Conservation (phyloP, 805 yeast genomes). For the Trichomonascus vanleenenianus region DNA sequence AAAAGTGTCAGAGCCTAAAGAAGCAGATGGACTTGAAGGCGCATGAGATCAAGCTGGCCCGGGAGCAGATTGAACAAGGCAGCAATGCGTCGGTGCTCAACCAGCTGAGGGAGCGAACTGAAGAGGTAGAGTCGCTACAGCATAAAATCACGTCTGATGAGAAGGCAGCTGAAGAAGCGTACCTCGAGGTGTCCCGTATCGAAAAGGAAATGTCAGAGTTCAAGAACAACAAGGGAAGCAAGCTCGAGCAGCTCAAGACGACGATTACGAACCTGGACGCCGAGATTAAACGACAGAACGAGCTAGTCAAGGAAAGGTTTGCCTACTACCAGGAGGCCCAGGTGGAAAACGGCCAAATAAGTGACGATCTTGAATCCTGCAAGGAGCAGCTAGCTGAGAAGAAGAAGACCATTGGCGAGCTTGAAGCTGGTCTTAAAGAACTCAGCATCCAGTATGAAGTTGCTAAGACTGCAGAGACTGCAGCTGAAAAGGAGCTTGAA, state of each 20-base stretch:
- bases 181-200: constrained; percentile 42
- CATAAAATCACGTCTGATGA: constrained; percentile 33
- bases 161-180: constrained; percentile 26
- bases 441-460: constrained; percentile 26
- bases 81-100: constrained; percentile 24
- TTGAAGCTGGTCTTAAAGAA: constrained; percentile 29
- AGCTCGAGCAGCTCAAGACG: constrained; percentile 46
- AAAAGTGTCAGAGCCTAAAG: constrained; percentile 17
- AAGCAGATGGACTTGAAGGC: constrained; percentile 24
- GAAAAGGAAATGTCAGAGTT: constrained; percentile 80
- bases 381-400: constrained; percentile 36
- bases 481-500: constrained; percentile 29
- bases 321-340: constrained; percentile 55
- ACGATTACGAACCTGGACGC: constrained; percentile 35
- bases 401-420: constrained; percentile 26
- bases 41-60: constrained; percentile 25
- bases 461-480: constrained; percentile 23
- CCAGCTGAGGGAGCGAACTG: constrained; percentile 30
- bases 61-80: constrained; percentile 18
- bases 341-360: constrained; percentile 62
- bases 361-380: constrained; percentile 44
- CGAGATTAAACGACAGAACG: constrained; percentile 33
- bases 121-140: constrained; percentile 40
- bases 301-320: constrained; percentile 38
- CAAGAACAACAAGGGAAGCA: constrained; percentile 67